A percentile compares a stretch with the other conserved stretches of the same genome.
phyloP scores from a whole-genome alignment of 192 early-diverging fungal species.

The Haplosporangium gracile region DNA sequence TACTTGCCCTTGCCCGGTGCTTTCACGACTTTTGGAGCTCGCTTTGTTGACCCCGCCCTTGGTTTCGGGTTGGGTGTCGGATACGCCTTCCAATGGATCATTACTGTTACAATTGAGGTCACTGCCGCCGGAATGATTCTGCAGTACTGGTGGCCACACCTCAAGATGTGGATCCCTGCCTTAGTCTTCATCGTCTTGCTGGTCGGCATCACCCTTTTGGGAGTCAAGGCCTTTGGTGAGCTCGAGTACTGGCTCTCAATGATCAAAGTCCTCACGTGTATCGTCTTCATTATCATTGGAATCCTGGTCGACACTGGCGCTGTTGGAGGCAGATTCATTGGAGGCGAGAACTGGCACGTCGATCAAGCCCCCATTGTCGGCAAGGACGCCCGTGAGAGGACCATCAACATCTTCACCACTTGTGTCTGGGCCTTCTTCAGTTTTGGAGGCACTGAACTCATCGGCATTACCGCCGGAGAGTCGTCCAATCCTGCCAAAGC shows the following conservation, averaged over 20 bases:
- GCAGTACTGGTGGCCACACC: constrained; percentile 72
- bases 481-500: constrained; percentile 86
- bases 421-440: constrained; percentile 86
- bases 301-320: constrained; percentile 77
- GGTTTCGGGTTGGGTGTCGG: constrained; percentile 75
- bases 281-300: constrained; percentile 86
- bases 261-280: constrained; percentile 86
- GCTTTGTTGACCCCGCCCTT: constrained; percentile 88
- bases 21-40: constrained; percentile 78
- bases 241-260: constrained; percentile 83
- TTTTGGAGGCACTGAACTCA: constrained; percentile 89
- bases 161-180: constrained; percentile 65
- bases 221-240: constrained; percentile 78
- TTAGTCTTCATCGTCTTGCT: constrained; percentile 69
- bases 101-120: constrained; percentile 82
- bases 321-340: constrained; percentile 68
- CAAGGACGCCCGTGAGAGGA: constrained; percentile 57
- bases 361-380: constrained; percentile 75
- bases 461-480: constrained; percentile 93
- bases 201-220: constrained; percentile 71
- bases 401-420: constrained; percentile 75
- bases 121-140: constrained; percentile 84
- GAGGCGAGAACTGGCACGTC: constrained; percentile 75
- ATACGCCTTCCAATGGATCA: constrained; percentile 75
- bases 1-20: constrained; percentile 86